These are phyloP conservation scores for Malus asiatica DNA, from an alignment of 306 rosid species.

Conservation along the genomic window DNA sequence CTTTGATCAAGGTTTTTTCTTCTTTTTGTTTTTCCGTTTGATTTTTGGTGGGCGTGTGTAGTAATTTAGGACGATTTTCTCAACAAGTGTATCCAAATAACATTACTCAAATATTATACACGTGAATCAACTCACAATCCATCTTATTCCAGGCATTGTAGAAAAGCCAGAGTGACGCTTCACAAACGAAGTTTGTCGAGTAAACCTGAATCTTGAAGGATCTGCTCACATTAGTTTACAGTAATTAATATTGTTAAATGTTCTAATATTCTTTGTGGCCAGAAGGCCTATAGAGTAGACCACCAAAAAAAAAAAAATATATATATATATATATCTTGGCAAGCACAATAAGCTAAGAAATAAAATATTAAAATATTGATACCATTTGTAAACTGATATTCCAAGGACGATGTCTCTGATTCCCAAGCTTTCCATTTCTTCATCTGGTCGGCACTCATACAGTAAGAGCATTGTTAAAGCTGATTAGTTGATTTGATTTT, in stretches of 20 bases:
- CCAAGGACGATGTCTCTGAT: slow-evolving; percentile 53
- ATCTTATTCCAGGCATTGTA: slow-evolving; percentile 47
- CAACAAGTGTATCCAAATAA: too few relatives aligned
- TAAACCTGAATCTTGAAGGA: slow-evolving; percentile 63
- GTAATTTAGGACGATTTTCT: too few relatives aligned
- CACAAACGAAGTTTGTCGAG: slow-evolving; percentile 65
- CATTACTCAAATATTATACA: not conserved
- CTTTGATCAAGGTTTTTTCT: not conserved
- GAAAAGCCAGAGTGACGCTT: slow-evolving; percentile 55
- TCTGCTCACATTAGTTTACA: slow-evolving; percentile 20
- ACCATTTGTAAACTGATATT: slow-evolving; percentile 64
- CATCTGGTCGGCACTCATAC: slow-evolving; percentile 29
- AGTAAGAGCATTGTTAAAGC: not conserved
- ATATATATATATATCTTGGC: too few relatives aligned
- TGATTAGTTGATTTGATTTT: not conserved
- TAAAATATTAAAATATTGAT: not conserved
- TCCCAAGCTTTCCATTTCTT: slow-evolving; percentile 73
- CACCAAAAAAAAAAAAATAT: too few relatives aligned
- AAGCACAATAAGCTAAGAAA: not conserved
- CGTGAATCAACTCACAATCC: slow-evolving; percentile 44
- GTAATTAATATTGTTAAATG: too few relatives aligned
- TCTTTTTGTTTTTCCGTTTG: too few relatives aligned
- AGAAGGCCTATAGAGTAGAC: too few relatives aligned
- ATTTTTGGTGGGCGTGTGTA: too few relatives aligned
- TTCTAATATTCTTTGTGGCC: too few relatives aligned